Conservation (phyloP, 352 stramenopile species). For the Phytophthora foliorum region DNA sequence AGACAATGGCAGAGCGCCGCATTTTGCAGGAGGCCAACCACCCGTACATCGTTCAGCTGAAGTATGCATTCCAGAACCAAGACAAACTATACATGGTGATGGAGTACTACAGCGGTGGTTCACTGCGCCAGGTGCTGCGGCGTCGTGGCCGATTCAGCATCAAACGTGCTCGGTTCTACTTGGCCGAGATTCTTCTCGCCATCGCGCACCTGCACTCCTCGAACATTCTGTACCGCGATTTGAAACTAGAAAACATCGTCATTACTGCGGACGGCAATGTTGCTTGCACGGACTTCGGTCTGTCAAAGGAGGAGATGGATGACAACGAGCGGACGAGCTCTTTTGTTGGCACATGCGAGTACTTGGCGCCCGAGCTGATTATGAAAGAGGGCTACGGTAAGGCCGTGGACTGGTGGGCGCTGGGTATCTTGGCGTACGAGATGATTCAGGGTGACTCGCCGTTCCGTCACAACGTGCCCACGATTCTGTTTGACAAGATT, state of each 20-base stretch:
- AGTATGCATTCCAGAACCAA: conserved; percentile 84
- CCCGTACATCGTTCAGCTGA: conserved; percentile 81
- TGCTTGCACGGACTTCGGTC: conserved; percentile 76
- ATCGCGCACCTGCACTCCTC: conserved; percentile 69
- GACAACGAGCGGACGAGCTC: conserved; percentile 74
- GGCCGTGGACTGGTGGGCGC: conserved; percentile 81
- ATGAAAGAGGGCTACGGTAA: conserved; percentile 79
- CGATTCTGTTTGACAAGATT: conserved; percentile 85
- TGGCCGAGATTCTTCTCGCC: conserved; percentile 73
- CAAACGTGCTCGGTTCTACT: conserved; percentile 74
- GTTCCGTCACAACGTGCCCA: conserved; percentile 73
- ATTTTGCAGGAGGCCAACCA: conserved; percentile 82
- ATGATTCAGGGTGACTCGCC: conserved; percentile 83
- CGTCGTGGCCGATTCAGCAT: conserved; percentile 77
- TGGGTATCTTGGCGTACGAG: conserved; percentile 79
- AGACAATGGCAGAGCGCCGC: conserved; percentile 81
- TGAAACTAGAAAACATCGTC: conserved; percentile 85
- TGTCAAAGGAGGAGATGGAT: conserved; percentile 82
- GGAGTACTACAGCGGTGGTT: conserved; percentile 83
- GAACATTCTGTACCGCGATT: conserved; percentile 80
- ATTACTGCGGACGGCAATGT: conserved; percentile 78
- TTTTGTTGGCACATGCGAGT: conserved; percentile 81
- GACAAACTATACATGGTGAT: conserved; percentile 89
- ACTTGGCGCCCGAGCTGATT: conserved; percentile 78
- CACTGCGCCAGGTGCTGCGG: conserved; percentile 71